Conservation (phyloP, 176 grass and related monocot species). For the Avena sativa region DNA sequence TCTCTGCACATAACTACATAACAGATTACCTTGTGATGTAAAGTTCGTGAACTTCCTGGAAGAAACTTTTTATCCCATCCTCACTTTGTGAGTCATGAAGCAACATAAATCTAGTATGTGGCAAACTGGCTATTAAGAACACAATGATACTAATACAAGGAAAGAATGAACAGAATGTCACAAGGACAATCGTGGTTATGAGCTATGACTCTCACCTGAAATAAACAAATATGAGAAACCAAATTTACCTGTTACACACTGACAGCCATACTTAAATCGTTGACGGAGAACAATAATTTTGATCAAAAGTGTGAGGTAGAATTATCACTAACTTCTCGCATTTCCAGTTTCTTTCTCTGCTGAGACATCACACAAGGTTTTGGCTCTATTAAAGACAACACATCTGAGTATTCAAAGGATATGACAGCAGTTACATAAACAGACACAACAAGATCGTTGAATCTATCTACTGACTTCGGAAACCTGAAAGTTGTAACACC, state of each 20-base stretch:
- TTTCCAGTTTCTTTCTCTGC: background rate
- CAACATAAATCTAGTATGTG: conserved; percentile 94
- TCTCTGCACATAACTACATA: background rate
- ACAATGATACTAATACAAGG: conserved; percentile 4
- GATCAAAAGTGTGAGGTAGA: background rate
- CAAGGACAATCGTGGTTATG: conserved; percentile 13
- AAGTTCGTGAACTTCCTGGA: conserved; percentile 89
- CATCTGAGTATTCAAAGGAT: conserved; percentile 53
- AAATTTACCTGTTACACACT: background rate
- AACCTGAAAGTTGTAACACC: conserved; percentile 85
- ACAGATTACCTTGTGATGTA: conserved; percentile 79
- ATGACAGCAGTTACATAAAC: conserved; percentile 83
- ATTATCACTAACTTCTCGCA: background rate
- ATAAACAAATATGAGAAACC: conserved; percentile 7
- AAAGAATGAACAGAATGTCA: background rate
- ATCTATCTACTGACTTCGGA: conserved; percentile 79
- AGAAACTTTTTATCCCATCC: conserved; percentile 86
- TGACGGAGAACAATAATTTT: background rate
- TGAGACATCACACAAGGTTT: background rate
- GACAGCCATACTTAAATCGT: background rate
- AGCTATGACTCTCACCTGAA: background rate
- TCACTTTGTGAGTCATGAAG: conserved; percentile 80
- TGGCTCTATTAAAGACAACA: background rate
- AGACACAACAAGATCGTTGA: conserved; percentile 69
- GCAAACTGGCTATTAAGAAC: conserved; percentile 45